phyloP scores from a whole-genome alignment of 2,329 filamentous ascomycete genomes.

The Fusarium longipes region DNA sequence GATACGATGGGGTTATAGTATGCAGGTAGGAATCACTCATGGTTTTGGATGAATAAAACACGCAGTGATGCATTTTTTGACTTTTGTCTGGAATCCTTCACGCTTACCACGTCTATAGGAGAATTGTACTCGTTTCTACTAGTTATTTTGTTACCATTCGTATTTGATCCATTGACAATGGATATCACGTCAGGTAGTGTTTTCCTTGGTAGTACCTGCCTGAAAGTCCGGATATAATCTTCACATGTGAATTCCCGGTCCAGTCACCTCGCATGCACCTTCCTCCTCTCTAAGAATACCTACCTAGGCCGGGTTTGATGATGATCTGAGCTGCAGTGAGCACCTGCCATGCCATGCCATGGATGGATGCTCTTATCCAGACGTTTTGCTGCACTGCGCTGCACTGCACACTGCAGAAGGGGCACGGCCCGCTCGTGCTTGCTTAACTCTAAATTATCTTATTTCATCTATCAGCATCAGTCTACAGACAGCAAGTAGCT shows the following conservation, averaged over 20 bases:
- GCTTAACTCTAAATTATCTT: slow-evolving; percentile 7
- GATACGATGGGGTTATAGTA: slow-evolving; percentile 4
- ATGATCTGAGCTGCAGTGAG: background rate
- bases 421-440: slow-evolving; percentile 2
- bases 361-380: too few species aligned
- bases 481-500: background rate
- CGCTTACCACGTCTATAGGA: background rate
- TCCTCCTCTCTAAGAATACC: background rate
- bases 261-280: background rate
- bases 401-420: background rate
- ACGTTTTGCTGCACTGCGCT: background rate
- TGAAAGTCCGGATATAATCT: background rate
- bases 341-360: background rate
- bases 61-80: background rate
- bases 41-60: background rate
- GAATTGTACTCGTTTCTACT: too few species aligned
- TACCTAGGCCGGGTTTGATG: slow-evolving; percentile 9
- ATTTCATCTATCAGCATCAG: background rate
- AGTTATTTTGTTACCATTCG: background rate
- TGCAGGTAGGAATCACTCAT: background rate
- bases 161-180: background rate
- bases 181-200: too few species aligned
- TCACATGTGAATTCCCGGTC: background rate
- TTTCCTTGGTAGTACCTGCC: too few species aligned
- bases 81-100: background rate